A percentile compares a stretch with the other conserved stretches of the same genome.
Conservation (phyloP, 495 filamentous ascomycete species). For the Trichoderma parareesei region DNA sequence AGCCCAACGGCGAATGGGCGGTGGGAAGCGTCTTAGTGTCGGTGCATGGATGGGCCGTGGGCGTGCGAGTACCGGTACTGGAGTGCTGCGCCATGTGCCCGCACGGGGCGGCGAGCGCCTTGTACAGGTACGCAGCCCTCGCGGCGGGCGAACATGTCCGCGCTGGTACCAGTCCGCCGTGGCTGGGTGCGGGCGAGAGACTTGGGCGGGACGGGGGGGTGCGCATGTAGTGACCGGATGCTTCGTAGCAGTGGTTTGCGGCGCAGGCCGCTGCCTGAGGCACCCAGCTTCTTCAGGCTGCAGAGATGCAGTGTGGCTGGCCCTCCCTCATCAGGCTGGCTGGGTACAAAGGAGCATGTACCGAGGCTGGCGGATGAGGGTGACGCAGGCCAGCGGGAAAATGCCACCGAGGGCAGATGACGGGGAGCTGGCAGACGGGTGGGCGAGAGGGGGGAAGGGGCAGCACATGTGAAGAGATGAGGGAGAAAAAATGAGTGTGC, state of each 20-base stretch:
- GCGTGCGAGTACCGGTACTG: neutral
- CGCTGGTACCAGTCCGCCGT: too few relatives aligned
- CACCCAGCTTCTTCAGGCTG: neutral
- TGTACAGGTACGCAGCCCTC: neutral
- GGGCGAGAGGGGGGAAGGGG: conserved; percentile 3
- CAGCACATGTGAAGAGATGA: neutral
- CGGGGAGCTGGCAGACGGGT: neutral
- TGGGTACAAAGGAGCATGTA: too few relatives aligned
- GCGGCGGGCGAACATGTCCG: neutral
- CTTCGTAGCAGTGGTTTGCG: neutral
- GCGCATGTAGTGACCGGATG: neutral
- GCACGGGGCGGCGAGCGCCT: neutral
- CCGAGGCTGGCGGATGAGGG: neutral
- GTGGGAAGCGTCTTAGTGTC: conserved; percentile 10
- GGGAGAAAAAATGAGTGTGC: neutral
- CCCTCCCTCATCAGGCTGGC: neutral
- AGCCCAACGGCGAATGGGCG: conserved; percentile 10
- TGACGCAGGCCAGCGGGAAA: neutral
- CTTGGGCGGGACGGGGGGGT: neutral
- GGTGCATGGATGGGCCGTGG: conserved; percentile 1
- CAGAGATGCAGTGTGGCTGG: neutral
- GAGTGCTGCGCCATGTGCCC: neutral
- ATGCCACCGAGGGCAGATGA: neutral
- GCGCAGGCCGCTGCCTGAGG: neutral
- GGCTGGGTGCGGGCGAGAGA: neutral